Base-by-base conservation (phyloP, 257 asterid genomes). In the Solanum chmielewskii region DNA sequence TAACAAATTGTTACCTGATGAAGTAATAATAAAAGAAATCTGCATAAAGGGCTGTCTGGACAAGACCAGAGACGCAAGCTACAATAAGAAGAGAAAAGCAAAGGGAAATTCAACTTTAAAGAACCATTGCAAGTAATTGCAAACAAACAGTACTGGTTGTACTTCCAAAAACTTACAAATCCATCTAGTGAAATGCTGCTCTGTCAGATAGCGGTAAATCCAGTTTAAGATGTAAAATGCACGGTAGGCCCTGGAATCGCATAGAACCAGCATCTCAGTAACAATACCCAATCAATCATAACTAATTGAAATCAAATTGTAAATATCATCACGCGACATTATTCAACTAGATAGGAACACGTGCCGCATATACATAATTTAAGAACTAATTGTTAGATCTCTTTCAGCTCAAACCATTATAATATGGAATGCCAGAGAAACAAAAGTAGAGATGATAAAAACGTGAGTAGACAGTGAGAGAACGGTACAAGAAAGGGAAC, bases 1-100 rank as follows among this genome's bases (percentile, higher is more conserved):
- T 12, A 35, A 75, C 75, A 78, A 86, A 76, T 41, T 76, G 64
- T 90, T 84, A 96, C 99, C 99, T 96, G 92, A 96, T 90, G 70
- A 92, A 96, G 97, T 96, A 96, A 86, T 94, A 95, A 92, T 96
- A 96, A 95, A 95, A 96, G 95, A 96, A 96, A 92, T 96, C 99
- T 84, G 98, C 98, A 91, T 95, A 96, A 39, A 96, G 94, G 60
- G 93, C 96, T 62, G 99, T 96, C 89, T 96, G 99, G 88, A 94
- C 91, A 83, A 95, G 92, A 76, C 99, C 99, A 37, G 98, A 92
- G 88, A 93, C 80, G 49, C 94, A 93, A 73, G 99, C 99, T 96
- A 95, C 83, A 86, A 73, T n/a, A 37, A 37, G 39, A 52, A 52
- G 29, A 56, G 2, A 59, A 52, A 0, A 80, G 71, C 76, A 88